Percentiles rank a stretch among this genome's conserved stretches.
Evolutionary conservation across 1,284 basidiomycete genomes (phyloP).

Genomic region (Tranzscheliella williamsii): DNA sequence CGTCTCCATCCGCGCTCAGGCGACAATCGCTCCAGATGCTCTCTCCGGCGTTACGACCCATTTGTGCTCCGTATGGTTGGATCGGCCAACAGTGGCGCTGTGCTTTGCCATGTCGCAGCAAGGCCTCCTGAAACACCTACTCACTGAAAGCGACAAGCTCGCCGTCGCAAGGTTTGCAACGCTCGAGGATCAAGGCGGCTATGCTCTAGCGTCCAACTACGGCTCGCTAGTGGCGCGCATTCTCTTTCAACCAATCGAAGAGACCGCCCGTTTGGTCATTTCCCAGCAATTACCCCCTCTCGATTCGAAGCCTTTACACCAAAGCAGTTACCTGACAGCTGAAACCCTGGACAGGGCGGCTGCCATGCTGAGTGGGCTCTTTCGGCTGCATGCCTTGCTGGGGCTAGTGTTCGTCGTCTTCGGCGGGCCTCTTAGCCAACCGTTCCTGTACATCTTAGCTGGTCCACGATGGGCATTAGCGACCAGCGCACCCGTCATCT

Average conservation of each 20-base stretch:
- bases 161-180: slow-evolving; percentile 49
- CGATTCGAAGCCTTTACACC: neutral
- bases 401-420: slow-evolving; percentile 36
- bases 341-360: neutral
- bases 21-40: neutral
- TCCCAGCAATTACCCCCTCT: neutral
- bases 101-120: slow-evolving; percentile 81
- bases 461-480: slow-evolving; percentile 45
- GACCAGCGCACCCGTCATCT: slow-evolving; percentile 45
- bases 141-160: slow-evolving; percentile 94
- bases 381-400: slow-evolving; percentile 43
- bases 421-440: slow-evolving; percentile 37
- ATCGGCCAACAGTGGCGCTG: slow-evolving; percentile 60
- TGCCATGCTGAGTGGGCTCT: slow-evolving; percentile 31
- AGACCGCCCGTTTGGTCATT: slow-evolving; percentile 49
- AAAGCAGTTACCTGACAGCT: too few species aligned
- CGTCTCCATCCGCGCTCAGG: neutral
- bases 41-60: too few species aligned
- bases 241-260: slow-evolving; percentile 58
- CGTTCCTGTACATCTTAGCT: slow-evolving; percentile 49
- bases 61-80: slow-evolving; percentile 19
- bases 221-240: slow-evolving; percentile 55
- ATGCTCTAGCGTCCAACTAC: slow-evolving; percentile 58
- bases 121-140: slow-evolving; percentile 85
- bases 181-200: slow-evolving; percentile 57